These are phyloP conservation scores for Aspergillus floridensis DNA, from an alignment of 2,329 filamentous ascomycete species.

Conservation along the genomic window DNA sequence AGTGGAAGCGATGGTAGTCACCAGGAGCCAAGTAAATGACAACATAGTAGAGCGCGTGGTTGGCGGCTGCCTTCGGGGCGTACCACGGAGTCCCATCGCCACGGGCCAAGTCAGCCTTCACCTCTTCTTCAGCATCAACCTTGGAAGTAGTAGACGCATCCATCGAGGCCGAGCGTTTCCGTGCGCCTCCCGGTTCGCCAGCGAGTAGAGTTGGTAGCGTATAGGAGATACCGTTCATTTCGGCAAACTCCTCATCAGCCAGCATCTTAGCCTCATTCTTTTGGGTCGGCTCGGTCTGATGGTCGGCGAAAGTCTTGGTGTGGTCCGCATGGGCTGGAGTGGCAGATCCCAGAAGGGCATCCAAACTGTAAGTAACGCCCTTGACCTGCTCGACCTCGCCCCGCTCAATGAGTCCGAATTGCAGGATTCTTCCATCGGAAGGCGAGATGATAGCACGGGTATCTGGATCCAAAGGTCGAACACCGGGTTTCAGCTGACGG, in stretches of 20 bases:
- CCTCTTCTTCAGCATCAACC: slow-evolving; percentile 73
- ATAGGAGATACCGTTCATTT: slow-evolving; percentile 92
- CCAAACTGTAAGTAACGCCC: slow-evolving; percentile 95
- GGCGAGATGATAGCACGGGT: slow-evolving; percentile 79
- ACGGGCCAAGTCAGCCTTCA: slow-evolving; percentile 76
- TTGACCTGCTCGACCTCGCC: slow-evolving; percentile 98
- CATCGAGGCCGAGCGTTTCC: slow-evolving; percentile 53
- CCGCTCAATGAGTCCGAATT: slow-evolving; percentile 87
- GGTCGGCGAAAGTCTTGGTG: slow-evolving; percentile 35
- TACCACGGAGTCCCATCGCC: slow-evolving; percentile 66
- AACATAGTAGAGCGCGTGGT: slow-evolving; percentile 78
- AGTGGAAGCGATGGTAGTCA: slow-evolving; percentile 98
- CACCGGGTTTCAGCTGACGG: slow-evolving; percentile 84
- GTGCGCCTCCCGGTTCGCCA: slow-evolving; percentile 52
- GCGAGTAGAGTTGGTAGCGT: slow-evolving; percentile 85
- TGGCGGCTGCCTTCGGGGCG: slow-evolving; percentile 59
- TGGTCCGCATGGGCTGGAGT: slow-evolving; percentile 46
- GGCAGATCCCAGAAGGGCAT: slow-evolving; percentile 75
- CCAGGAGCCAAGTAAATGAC: slow-evolving; percentile 96
- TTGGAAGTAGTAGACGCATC: slow-evolving; percentile 72
- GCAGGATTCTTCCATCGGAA: slow-evolving; percentile 84
- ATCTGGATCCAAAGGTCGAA: slow-evolving; percentile 78
- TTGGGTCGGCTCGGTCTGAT: slow-evolving; percentile 32
- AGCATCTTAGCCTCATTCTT: slow-evolving; percentile 64
- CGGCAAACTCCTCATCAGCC: slow-evolving; percentile 87